Evolutionary conservation across 495 filamentous ascomycete species (phyloP).

Genomic region (Penicillium egyptiacum): DNA sequence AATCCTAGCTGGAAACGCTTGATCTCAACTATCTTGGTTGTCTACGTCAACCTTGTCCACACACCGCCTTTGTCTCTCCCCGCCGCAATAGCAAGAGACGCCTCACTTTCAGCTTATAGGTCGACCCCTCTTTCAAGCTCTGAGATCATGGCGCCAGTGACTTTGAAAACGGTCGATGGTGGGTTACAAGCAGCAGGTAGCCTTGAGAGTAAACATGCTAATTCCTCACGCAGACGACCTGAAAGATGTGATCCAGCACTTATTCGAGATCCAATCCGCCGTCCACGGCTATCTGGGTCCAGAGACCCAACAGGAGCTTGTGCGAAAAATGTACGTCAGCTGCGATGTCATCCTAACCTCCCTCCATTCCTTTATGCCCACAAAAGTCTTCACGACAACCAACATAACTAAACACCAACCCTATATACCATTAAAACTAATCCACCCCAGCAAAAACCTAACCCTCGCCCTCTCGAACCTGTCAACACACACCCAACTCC

Average conservation of each 20-base stretch:
- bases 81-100: constrained; percentile 15
- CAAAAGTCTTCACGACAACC: not conserved
- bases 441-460: constrained; percentile 41
- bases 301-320: constrained; percentile 60
- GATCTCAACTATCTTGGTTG: too few relatives aligned
- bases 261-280: constrained; percentile 78
- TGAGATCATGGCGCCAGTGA: constrained; percentile 45
- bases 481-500: constrained; percentile 39
- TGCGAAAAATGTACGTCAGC: constrained; percentile 58
- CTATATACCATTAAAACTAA: constrained; percentile 5
- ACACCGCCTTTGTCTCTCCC: constrained; percentile 28
- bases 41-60: constrained; percentile 2
- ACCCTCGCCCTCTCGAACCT: constrained; percentile 42
- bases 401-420: not conserved
- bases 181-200: constrained; percentile 15
- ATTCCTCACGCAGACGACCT: constrained; percentile 38
- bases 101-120: constrained; percentile 1
- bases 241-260: constrained; percentile 72
- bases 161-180: constrained; percentile 53
- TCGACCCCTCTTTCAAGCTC: not conserved
- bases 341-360: constrained; percentile 14
- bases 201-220: constrained; percentile 1
- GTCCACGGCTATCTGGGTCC: constrained; percentile 69
- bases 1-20: not conserved
- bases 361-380: constrained; percentile 19